phyloP scores from a whole-genome alignment of 257 asterid genomes.

The Jaltomata sinuosa region DNA sequence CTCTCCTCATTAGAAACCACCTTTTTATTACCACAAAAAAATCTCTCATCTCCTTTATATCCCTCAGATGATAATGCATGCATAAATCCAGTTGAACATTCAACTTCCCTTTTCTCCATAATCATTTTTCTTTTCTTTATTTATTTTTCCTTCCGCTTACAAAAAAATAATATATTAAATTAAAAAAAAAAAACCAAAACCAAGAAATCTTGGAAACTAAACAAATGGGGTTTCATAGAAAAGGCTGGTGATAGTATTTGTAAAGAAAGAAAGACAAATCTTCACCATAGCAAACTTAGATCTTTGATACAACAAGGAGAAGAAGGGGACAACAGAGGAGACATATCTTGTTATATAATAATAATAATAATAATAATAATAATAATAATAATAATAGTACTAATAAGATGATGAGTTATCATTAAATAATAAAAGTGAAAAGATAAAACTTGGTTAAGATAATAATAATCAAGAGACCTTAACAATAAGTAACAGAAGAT shows the following conservation, averaged over 20 bases:
- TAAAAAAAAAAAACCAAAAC: neutral
- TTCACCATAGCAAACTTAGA: constrained; percentile 17
- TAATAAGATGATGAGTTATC: neutral
- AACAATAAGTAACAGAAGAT: constrained; percentile 15
- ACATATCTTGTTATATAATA: constrained; percentile 5
- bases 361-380: no score
- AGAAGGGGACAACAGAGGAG: constrained; percentile 13
- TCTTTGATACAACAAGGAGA: constrained; percentile 8
- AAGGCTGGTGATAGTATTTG: constrained; percentile 4
- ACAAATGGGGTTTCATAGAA: constrained; percentile 5
- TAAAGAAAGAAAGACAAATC: neutral
- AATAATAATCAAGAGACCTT: constrained; percentile 16
- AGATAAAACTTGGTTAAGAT: constrained; percentile 5
- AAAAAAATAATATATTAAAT: neutral
- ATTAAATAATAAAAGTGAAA: neutral
- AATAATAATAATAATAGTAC: no score
- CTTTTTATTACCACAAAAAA: constrained; percentile 24
- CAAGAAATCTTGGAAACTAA: constrained; percentile 1
- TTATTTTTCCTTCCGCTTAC: neutral
- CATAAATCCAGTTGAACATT: constrained; percentile 11
- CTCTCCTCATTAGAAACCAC: constrained; percentile 11
- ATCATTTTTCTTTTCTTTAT: neutral
- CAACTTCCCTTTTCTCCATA: constrained; percentile 28
- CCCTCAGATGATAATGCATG: constrained; percentile 27
- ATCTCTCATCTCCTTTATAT: constrained; percentile 18